Conservation (phyloP, 2,329 filamentous ascomycete species). For the Colletotrichum horii region DNA sequence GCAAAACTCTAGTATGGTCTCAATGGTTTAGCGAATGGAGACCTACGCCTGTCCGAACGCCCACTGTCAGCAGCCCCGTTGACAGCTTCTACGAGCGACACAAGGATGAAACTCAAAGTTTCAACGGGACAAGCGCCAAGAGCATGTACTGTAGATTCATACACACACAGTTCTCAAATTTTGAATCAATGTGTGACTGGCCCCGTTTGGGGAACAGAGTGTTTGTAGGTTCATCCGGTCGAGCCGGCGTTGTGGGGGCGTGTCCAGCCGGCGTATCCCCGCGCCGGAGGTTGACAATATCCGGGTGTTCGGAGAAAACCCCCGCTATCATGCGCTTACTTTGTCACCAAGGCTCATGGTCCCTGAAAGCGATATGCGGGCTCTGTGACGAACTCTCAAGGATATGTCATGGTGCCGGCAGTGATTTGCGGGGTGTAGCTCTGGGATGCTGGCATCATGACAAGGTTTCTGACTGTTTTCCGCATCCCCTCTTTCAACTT, state of each 20-base stretch:
- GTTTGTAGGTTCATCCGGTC: neutral
- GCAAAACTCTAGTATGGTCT: neutral
- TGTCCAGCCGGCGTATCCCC: neutral
- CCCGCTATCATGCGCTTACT: neutral
- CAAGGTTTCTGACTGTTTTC: neutral
- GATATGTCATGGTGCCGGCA: neutral
- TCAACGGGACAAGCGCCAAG: neutral
- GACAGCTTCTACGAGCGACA: neutral
- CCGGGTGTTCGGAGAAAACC: neutral
- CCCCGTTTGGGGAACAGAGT: neutral
- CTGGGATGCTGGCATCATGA: neutral
- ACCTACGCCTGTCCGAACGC: neutral
- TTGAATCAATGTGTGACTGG: neutral
- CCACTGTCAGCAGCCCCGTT: neutral
- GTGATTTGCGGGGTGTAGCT: neutral
- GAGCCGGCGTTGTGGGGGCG: neutral
- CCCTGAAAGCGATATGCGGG: neutral
- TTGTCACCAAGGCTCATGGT: neutral
- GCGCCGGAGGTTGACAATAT: neutral
- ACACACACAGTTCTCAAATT: neutral
- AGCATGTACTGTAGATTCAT: neutral
- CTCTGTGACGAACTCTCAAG: neutral
- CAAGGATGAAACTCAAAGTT: neutral
- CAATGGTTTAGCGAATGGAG: neutral
- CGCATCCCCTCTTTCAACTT: neutral